Percentiles rank a stretch among this genome's conserved stretches.
Evolutionary conservation across 2,329 filamentous ascomycete species (phyloP).

Genomic region (Albifimbria verrucaria): DNA sequence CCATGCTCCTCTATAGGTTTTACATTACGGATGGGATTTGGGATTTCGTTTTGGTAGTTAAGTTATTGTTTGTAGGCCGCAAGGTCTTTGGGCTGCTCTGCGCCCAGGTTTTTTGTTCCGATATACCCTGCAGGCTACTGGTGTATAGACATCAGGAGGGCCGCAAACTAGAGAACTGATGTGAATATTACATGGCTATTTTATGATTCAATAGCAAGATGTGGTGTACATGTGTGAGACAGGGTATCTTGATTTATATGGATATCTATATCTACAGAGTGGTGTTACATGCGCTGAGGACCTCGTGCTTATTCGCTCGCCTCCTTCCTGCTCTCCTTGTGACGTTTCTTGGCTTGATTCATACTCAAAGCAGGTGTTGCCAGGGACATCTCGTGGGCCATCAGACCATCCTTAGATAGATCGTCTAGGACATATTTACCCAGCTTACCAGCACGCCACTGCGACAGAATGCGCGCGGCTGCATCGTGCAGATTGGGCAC

Average conservation of each 20-base stretch:
- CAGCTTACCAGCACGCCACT: slow-evolving; percentile 74
- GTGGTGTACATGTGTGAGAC: background rate
- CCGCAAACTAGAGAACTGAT: background rate
- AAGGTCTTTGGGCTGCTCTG: background rate
- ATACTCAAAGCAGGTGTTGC: slow-evolving; percentile 55
- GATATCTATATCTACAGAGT: too few relatives aligned
- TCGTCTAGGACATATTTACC: slow-evolving; percentile 80
- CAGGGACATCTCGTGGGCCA: slow-evolving; percentile 41
- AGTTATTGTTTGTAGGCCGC: too few relatives aligned
- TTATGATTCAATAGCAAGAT: too few relatives aligned
- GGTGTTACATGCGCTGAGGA: too few relatives aligned
- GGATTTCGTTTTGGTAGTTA: too few relatives aligned
- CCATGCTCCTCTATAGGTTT: too few relatives aligned
- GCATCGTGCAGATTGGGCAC: slow-evolving; percentile 67
- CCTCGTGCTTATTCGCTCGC: slow-evolving; percentile 27
- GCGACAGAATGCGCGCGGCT: slow-evolving; percentile 75
- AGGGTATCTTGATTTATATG: too few relatives aligned
- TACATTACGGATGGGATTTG: too few relatives aligned
- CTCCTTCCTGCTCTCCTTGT: slow-evolving; percentile 56
- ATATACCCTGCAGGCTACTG: background rate
- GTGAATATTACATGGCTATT: too few relatives aligned
- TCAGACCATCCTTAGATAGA: slow-evolving; percentile 57
- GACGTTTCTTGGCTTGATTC: slow-evolving; percentile 65
- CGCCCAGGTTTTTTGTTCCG: background rate
- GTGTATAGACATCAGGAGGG: background rate